Percentiles rank a stretch among this genome's conserved stretches.
Conservation (phyloP, 1,284 basidiomycete species). For the Apiotrichum porosum region DNA sequence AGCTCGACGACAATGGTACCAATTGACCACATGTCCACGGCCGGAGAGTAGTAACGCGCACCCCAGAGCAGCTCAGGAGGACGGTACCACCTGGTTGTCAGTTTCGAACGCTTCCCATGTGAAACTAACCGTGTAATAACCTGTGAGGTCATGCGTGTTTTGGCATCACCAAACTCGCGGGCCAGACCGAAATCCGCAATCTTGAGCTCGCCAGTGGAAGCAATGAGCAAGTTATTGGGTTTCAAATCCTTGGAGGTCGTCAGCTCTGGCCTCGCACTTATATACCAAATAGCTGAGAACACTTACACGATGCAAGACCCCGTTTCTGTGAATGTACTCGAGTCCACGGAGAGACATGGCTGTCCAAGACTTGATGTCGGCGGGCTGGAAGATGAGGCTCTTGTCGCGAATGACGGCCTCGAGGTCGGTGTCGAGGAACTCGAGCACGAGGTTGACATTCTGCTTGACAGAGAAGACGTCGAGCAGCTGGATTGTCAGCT, state of each 20-base stretch:
- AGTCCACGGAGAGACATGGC: conserved; percentile 94
- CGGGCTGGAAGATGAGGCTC: conserved; percentile 81
- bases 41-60: conserved; percentile 92
- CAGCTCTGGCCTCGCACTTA: too few relatives aligned
- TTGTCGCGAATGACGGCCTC: conserved; percentile 96
- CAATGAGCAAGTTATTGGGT: conserved; percentile 95
- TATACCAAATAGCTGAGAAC: too few relatives aligned
- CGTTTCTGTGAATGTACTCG: conserved; percentile 95
- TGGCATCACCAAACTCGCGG: conserved; percentile 74
- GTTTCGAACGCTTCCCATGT: neutral
- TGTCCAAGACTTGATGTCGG: conserved; percentile 99
- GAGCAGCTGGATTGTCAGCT: conserved; percentile 62
- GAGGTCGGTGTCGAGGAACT: conserved; percentile 95
- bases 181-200: conserved; percentile 99
- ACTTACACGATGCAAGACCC: conserved; percentile 82
- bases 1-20: conserved; percentile 99
- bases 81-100: conserved; percentile 80
- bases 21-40: conserved; percentile 98
- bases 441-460: conserved; percentile 94
- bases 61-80: conserved; percentile 96
- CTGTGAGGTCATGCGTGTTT: conserved; percentile 93
- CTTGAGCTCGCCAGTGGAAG: conserved; percentile 85
- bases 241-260: conserved; percentile 73
- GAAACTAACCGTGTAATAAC: conserved; percentile 80
- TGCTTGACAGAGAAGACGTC: conserved; percentile 97